These are phyloP conservation scores for Dothistroma pini DNA, from an alignment of 2,329 filamentous ascomycete species.

Conservation along the genomic window DNA sequence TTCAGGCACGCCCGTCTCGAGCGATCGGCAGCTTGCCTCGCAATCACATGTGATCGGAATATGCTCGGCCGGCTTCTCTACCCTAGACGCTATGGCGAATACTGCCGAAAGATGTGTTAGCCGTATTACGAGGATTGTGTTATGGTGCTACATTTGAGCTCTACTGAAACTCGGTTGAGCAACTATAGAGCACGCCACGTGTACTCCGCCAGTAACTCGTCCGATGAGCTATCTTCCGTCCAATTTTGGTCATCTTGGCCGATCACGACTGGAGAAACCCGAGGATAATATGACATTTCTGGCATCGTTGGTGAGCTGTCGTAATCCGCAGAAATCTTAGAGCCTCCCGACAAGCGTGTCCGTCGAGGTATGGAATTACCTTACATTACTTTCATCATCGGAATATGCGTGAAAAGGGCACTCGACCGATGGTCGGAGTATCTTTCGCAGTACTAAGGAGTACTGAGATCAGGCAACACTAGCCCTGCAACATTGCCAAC, in stretches of 20 bases:
- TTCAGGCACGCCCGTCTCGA: not conserved
- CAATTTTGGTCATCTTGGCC: not conserved
- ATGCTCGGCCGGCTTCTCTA: not conserved
- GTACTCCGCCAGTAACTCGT: not conserved
- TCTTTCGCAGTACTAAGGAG: not conserved
- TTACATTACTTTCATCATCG: not conserved
- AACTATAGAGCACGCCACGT: not conserved
- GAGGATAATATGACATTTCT: not conserved
- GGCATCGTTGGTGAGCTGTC: not conserved
- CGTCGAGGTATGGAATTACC: not conserved
- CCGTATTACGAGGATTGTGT: not conserved
- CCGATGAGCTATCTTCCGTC: not conserved
- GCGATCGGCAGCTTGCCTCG: not conserved
- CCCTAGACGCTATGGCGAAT: not conserved
- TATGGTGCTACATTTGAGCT: not conserved
- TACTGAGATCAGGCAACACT: not conserved
- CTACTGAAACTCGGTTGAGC: not conserved
- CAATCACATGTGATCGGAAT: not conserved
- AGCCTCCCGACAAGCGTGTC: not conserved
- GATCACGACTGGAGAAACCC: not conserved
- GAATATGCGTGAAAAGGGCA: not conserved
- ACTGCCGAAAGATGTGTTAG: not conserved
- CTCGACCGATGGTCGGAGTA: not conserved
- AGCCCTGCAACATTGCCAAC: not conserved
- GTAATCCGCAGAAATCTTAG: not conserved